Conservation (phyloP, 176 grass and related monocot species). For the Zea mays region DNA sequence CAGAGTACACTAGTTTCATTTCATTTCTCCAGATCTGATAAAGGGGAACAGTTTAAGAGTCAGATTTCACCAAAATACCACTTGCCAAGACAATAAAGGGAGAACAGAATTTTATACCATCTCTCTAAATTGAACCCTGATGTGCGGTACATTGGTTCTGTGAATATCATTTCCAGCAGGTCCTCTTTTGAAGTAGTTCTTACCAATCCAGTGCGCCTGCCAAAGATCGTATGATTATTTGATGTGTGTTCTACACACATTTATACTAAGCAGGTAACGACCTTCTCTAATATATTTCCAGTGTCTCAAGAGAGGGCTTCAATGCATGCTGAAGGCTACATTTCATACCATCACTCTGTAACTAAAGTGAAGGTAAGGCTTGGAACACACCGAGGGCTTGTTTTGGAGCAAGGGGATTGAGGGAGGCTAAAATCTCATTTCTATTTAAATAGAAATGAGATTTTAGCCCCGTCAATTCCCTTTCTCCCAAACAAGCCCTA, state of each 20-base stretch:
- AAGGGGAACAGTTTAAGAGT: neutral
- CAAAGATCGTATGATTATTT: slow-evolving; percentile 19
- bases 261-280: slow-evolving; percentile 29
- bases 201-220: slow-evolving; percentile 96
- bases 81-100: neutral
- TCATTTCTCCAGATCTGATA: slow-evolving; percentile 97
- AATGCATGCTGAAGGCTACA: neutral
- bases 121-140: slow-evolving; percentile 83
- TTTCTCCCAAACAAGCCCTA: neutral
- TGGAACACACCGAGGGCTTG: neutral
- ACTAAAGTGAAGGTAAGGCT: slow-evolving; percentile 23
- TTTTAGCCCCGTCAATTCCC: too few relatives aligned
- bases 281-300: slow-evolving; percentile 7
- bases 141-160: slow-evolving; percentile 89
- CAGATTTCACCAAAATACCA: slow-evolving; percentile 17
- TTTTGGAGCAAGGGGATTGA: too few relatives aligned
- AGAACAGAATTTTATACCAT: slow-evolving; percentile 47
- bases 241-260: neutral
- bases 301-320: neutral
- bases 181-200: slow-evolving; percentile 79
- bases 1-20: slow-evolving; percentile 80
- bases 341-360: neutral
- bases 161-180: slow-evolving; percentile 88
- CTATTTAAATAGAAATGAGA: too few relatives aligned
- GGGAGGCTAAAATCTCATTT: too few relatives aligned